Percentiles rank a stretch among this genome's conserved stretches.
Evolutionary conservation across 2,329 filamentous ascomycete genomes (phyloP).

Genomic region (Clonostachys byssicola): DNA sequence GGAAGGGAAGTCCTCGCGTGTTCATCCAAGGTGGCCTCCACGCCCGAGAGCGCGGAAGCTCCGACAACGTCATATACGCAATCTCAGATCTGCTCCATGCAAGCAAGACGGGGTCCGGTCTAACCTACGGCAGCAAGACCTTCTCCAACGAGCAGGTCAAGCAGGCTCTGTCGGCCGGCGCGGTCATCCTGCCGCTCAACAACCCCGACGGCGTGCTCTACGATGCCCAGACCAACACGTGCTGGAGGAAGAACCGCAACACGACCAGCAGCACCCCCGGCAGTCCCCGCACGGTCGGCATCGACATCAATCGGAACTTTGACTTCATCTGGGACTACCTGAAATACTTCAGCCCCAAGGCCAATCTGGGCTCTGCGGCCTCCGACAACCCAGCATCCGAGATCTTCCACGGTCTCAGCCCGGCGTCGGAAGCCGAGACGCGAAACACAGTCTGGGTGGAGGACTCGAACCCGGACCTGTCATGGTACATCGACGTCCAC

Average conservation of each 20-base stretch:
- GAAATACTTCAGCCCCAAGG: constrained; percentile 28
- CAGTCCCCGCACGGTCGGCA: constrained; percentile 23
- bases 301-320: constrained; percentile 54
- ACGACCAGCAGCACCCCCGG: constrained; percentile 22
- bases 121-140: constrained; percentile 44
- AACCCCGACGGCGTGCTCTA: constrained; percentile 50
- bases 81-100: constrained; percentile 51
- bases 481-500: constrained; percentile 57
- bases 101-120: constrained; percentile 37
- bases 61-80: constrained; percentile 54
- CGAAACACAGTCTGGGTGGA: constrained; percentile 48
- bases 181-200: constrained; percentile 45
- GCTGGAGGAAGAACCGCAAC: constrained; percentile 55
- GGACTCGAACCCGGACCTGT: constrained; percentile 40
- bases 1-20: constrained; percentile 30
- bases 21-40: constrained; percentile 51
- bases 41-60: constrained; percentile 51
- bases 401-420: constrained; percentile 44
- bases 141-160: constrained; percentile 49
- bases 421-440: constrained; percentile 53
- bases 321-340: constrained; percentile 52
- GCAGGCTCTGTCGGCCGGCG: constrained; percentile 43
- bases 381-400: constrained; percentile 33
- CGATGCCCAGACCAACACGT: constrained; percentile 42
- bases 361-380: constrained; percentile 24